Conservation (phyloP, 208 protist species). For the Trypanosoma brucei region DNA sequence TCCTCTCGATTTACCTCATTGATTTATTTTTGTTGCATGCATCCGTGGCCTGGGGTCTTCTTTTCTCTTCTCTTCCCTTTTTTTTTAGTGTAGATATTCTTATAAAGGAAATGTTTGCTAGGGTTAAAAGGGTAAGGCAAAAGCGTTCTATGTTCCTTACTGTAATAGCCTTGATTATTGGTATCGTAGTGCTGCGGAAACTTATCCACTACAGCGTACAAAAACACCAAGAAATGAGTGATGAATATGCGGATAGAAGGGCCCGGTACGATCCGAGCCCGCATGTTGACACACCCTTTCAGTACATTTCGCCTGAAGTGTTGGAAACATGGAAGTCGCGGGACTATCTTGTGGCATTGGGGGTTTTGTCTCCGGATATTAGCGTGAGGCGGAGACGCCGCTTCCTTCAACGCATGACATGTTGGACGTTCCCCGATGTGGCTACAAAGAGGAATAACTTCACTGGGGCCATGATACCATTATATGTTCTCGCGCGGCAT, state of each 20-base stretch:
- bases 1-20: too few relatives aligned
- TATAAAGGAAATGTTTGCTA: too few relatives aligned
- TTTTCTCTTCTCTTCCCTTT: too few relatives aligned
- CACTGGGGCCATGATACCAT: conserved; percentile 3
- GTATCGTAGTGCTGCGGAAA: too few relatives aligned
- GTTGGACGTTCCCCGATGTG: conserved; percentile 7
- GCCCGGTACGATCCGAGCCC: background rate
- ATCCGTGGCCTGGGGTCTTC: too few relatives aligned
- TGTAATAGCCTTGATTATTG: too few relatives aligned
- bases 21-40: too few relatives aligned
- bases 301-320: background rate
- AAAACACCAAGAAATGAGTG: background rate
- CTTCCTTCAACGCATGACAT: conserved; percentile 5
- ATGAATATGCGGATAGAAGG: background rate
- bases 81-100: too few relatives aligned
- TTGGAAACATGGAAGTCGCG: background rate
- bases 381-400: conserved; percentile 1
- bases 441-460: conserved; percentile 8
- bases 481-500: conserved; percentile 13
- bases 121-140: too few relatives aligned
- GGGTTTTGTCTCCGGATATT: conserved; percentile 5
- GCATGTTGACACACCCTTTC: background rate
- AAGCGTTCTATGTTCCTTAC: too few relatives aligned
- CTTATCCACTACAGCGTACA: too few relatives aligned
- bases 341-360: conserved; percentile 5